Percentiles rank a stretch among this genome's conserved stretches.
Conservation (phyloP, 116 monocot species). For the Posidonia oceanica region DNA sequence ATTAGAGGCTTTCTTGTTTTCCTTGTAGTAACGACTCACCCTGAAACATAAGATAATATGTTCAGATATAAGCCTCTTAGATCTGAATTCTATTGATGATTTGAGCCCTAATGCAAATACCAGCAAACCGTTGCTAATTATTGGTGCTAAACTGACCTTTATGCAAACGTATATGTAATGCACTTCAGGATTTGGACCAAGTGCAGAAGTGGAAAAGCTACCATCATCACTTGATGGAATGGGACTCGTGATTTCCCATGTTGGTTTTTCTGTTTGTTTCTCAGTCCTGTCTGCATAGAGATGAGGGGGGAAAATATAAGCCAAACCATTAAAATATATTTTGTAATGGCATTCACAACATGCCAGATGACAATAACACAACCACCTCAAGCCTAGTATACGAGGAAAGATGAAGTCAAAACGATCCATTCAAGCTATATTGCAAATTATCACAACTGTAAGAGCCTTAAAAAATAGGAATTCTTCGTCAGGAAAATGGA, state of each 20-base stretch:
- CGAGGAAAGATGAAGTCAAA: too few species aligned
- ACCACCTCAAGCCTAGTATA: too few species aligned
- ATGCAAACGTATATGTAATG: constrained; percentile 88
- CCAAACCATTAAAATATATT: neutral
- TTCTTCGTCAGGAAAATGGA: too few species aligned
- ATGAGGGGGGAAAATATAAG: neutral
- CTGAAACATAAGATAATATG: too few species aligned
- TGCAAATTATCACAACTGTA: too few species aligned
- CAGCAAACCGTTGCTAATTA: too few species aligned
- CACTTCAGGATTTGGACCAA: constrained; percentile 60
- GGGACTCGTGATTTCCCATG: constrained; percentile 58
- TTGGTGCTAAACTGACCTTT: constrained; percentile 34
- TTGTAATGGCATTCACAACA: neutral
- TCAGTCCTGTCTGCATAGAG: constrained; percentile 56
- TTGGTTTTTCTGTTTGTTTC: constrained; percentile 25
- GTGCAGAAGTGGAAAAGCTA: constrained; percentile 26
- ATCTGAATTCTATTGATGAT: too few species aligned
- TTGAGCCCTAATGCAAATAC: neutral
- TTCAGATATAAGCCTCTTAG: too few species aligned
- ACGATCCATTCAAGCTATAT: too few species aligned
- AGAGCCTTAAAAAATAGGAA: too few species aligned
- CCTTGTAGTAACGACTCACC: too few species aligned
- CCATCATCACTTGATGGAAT: constrained; percentile 48
- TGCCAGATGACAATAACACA: neutral
- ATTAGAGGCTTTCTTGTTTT: too few species aligned